Evolutionary conservation across 202 grass and related monocot species (phyloP).

Genomic region (Brachypodium distachyon): DNA sequence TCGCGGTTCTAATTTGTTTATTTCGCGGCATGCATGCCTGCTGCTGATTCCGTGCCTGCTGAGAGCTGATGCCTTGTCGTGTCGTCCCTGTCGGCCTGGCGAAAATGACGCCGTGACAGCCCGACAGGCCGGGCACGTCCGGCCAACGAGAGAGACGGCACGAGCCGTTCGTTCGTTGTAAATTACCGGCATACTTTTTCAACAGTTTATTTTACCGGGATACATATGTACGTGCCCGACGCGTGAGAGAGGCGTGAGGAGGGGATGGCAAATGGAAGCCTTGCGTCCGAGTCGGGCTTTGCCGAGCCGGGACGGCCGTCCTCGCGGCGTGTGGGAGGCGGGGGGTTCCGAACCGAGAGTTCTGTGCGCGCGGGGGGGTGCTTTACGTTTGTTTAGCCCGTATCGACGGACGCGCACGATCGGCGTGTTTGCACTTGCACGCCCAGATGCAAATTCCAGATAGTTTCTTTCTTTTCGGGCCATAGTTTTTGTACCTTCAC

Average conservation of each 20-base stretch:
- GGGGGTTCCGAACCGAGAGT: not conserved
- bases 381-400: too few relatives aligned
- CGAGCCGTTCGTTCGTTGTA: not conserved
- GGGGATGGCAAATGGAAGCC: too few relatives aligned
- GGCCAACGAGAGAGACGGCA: not conserved
- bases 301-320: not conserved
- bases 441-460: not conserved
- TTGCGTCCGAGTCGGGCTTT: too few relatives aligned
- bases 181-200: too few relatives aligned
- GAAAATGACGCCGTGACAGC: conserved; percentile 14
- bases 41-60: not conserved
- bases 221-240: too few relatives aligned
- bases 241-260: not conserved
- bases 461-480: not conserved
- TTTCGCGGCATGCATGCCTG: too few relatives aligned
- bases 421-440: not conserved
- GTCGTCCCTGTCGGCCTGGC: not conserved
- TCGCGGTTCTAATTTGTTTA: too few relatives aligned
- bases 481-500: not conserved
- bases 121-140: not conserved
- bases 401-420: not conserved
- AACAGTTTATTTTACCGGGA: not conserved
- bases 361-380: not conserved
- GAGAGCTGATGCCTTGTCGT: not conserved
- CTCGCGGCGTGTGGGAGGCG: not conserved